Evolutionary conservation across 495 filamentous ascomycete species (phyloP).

Genomic region (Neurospora tetraspora): DNA sequence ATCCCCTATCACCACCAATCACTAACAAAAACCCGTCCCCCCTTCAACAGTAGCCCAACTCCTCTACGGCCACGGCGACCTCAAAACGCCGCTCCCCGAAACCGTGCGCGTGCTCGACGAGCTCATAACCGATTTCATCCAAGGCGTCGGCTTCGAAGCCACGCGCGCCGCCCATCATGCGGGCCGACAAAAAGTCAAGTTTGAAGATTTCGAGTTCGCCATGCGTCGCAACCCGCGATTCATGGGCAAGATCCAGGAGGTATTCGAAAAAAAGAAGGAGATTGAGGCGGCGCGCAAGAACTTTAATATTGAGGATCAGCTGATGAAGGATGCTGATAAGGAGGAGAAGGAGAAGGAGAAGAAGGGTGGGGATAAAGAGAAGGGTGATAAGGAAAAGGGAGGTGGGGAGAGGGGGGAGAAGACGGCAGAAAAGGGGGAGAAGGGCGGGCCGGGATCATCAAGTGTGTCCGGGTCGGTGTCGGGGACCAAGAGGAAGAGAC

Average conservation of each 20-base stretch:
- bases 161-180: constrained; percentile 70
- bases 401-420: neutral
- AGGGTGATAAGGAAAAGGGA: neutral
- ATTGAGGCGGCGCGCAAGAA: constrained; percentile 67
- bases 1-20: too few relatives aligned
- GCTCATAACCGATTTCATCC: constrained; percentile 83
- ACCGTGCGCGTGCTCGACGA: constrained; percentile 86
- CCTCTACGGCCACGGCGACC: constrained; percentile 82
- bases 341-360: constrained; percentile 27
- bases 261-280: constrained; percentile 69
- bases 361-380: neutral
- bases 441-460: neutral
- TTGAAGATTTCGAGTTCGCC: constrained; percentile 93
- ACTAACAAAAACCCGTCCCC: too few relatives aligned
- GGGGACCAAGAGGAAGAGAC: neutral
- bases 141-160: constrained; percentile 83
- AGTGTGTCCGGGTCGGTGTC: neutral
- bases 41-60: constrained; percentile 54
- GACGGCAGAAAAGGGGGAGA: neutral
- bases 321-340: constrained; percentile 30
- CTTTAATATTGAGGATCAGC: constrained; percentile 39
- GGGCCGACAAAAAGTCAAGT: constrained; percentile 88
- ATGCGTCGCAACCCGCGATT: constrained; percentile 75
- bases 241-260: constrained; percentile 81
- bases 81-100: constrained; percentile 57